phyloP scores from a whole-genome alignment of 257 asterid species.

The Scutellaria barbata region DNA sequence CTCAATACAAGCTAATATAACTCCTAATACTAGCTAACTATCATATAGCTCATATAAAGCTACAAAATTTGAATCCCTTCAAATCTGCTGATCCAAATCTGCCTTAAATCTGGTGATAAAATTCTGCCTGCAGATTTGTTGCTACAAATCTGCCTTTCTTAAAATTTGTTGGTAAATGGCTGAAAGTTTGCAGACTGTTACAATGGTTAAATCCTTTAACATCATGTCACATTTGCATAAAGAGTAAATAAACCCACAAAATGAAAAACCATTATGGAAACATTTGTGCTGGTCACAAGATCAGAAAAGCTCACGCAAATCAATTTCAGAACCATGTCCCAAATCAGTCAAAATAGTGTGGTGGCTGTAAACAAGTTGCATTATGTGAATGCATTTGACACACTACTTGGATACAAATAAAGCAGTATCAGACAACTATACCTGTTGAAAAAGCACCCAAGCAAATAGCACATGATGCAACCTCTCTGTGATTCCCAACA shows the following conservation, averaged over 20 bases:
- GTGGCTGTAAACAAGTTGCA: constrained; percentile 6
- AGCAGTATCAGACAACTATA: constrained; percentile 35
- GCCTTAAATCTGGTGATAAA: too few relatives aligned
- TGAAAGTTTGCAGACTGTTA: too few relatives aligned
- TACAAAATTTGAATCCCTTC: too few relatives aligned
- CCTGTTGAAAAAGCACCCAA: constrained; percentile 98
- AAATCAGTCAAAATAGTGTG: constrained; percentile 3
- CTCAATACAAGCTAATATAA: too few relatives aligned
- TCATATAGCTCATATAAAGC: too few relatives aligned
- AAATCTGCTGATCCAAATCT: too few relatives aligned
- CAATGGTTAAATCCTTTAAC: too few relatives aligned
- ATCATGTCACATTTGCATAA: too few relatives aligned
- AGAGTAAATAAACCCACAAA: constrained; percentile 9
- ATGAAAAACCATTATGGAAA: background rate
- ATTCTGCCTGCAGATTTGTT: too few relatives aligned
- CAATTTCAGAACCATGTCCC: constrained; percentile 25
- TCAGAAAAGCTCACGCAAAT: constrained; percentile 1
- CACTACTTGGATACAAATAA: background rate
- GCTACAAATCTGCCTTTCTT: too few relatives aligned
- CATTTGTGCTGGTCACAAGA: constrained; percentile 8
- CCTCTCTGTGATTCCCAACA: constrained; percentile 82
- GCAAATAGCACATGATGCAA: constrained; percentile 78
- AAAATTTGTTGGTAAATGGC: too few relatives aligned
- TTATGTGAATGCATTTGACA: constrained; percentile 1
- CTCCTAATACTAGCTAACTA: too few relatives aligned